Percentiles rank a stretch among this genome's conserved stretches.
phyloP scores from a whole-genome alignment of 176 grass and related monocot genomes.

The Typha latifolia region DNA sequence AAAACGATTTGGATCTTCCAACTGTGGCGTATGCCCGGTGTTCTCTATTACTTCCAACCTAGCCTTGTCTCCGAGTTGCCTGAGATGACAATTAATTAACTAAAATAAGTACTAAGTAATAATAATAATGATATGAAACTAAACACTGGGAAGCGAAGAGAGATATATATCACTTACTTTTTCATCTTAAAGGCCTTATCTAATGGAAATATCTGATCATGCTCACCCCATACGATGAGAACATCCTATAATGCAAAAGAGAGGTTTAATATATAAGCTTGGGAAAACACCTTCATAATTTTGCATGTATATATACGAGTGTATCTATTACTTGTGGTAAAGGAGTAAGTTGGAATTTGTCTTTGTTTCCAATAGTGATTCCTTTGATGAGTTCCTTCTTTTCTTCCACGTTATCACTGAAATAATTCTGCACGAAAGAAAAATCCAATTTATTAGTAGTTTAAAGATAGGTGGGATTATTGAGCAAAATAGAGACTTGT shows the following conservation, averaged over 20 bases:
- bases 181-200: slow-evolving; percentile 55
- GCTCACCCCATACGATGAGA: slow-evolving; percentile 75
- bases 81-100: background rate
- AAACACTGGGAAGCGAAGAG: background rate
- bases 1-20: slow-evolving; percentile 55
- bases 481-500: background rate
- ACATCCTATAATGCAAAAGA: slow-evolving; percentile 35
- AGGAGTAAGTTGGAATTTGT: slow-evolving; percentile 70
- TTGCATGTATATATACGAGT: background rate
- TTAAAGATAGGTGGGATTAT: background rate
- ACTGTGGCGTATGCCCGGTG: slow-evolving; percentile 60
- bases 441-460: background rate
- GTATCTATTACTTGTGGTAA: slow-evolving; percentile 35
- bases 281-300: background rate
- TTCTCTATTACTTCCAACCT: slow-evolving; percentile 54
- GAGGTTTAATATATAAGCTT: slow-evolving; percentile 1
- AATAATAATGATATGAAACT: background rate
- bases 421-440: slow-evolving; percentile 46
- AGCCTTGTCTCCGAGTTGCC: slow-evolving; percentile 57
- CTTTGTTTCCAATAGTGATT: slow-evolving; percentile 45
- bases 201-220: slow-evolving; percentile 67
- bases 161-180: slow-evolving; percentile 30
- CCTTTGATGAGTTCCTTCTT: slow-evolving; percentile 55
- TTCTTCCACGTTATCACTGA: slow-evolving; percentile 53
- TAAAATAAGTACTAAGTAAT: background rate